Conservation (phyloP, 805 yeast genomes). For the Naumovozyma castellii region DNA sequence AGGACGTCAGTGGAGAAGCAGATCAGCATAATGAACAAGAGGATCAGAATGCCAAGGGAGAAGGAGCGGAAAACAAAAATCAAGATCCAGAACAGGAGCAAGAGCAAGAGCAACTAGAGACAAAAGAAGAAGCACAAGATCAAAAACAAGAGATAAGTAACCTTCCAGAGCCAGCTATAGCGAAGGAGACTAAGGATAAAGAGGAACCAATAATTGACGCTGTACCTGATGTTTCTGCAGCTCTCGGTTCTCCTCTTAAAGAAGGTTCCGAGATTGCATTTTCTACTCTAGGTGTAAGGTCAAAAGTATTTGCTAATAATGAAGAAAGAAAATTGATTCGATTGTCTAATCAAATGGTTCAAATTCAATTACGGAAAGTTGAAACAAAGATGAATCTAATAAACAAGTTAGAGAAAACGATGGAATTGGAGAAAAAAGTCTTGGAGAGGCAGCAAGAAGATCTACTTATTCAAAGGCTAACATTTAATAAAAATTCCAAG, state of each 20-base stretch:
- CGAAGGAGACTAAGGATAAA: background rate
- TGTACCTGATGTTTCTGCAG: background rate
- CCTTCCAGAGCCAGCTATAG: background rate
- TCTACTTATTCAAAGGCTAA: slow-evolving; percentile 52
- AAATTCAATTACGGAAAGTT: slow-evolving; percentile 52
- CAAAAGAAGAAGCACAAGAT: too few relatives aligned
- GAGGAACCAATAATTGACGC: slow-evolving; percentile 1
- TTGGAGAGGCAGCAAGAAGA: slow-evolving; percentile 58
- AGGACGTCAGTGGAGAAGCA: background rate
- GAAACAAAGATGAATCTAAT: slow-evolving; percentile 54
- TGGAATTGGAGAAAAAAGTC: slow-evolving; percentile 54
- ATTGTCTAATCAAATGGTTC: slow-evolving; percentile 46
- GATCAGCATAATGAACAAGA: background rate
- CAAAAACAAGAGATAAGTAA: background rate
- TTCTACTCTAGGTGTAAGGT: slow-evolving; percentile 67
- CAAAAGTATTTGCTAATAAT: slow-evolving; percentile 68
- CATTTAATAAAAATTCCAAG: slow-evolving; percentile 53
- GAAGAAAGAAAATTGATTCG: slow-evolving; percentile 73
- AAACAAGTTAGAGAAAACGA: slow-evolving; percentile 51
- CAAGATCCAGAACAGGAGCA: too few relatives aligned
- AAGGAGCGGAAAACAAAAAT: background rate
- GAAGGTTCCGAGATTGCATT: slow-evolving; percentile 64
- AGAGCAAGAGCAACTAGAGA: too few relatives aligned
- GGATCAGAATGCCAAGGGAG: too few relatives aligned
- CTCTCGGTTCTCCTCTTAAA: slow-evolving; percentile 18